These are phyloP conservation scores for Rubia yunnanensis DNA, from an alignment of 257 asterid species.

Conservation along the genomic window DNA sequence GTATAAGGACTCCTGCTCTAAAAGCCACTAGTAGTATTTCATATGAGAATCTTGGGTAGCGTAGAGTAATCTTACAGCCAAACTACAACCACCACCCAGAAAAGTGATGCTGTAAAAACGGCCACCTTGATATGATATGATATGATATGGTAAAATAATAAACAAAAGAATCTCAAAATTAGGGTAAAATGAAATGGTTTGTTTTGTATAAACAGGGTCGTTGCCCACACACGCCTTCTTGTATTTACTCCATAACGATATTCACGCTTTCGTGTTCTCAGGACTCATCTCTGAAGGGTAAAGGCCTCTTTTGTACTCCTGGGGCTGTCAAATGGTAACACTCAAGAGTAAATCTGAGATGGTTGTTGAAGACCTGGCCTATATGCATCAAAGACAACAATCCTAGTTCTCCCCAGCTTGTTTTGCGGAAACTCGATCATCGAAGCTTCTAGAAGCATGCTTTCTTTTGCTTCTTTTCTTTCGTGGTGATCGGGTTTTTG, in stretches of 20 bases:
- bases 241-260: conserved; percentile 24
- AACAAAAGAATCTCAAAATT: conserved; percentile 18
- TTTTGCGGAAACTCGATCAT: conserved; percentile 38
- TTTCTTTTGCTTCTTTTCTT: conserved; percentile 60
- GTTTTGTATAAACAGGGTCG: conserved; percentile 34
- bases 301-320: neutral
- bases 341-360: conserved; percentile 17
- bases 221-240: conserved; percentile 25
- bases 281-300: conserved; percentile 17
- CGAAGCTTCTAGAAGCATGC: conserved; percentile 41
- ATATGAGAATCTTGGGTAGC: conserved; percentile 7
- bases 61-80: neutral
- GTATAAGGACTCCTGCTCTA: conserved; percentile 2
- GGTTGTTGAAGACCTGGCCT: neutral
- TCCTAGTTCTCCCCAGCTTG: conserved; percentile 36
- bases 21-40: neutral
- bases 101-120: neutral
- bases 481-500: conserved; percentile 51
- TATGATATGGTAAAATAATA: neutral
- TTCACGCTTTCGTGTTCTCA: conserved; percentile 11
- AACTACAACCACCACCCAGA: conserved; percentile 2
- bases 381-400: neutral
- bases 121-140: neutral
- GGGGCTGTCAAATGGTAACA: conserved; percentile 23
- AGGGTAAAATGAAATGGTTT: conserved; percentile 4